Percentiles rank a stretch among this genome's conserved stretches.
These are phyloP conservation scores for Rhodotorula kratochvilovae DNA, from an alignment of 768 basidiomycete species.

Conservation along the genomic window DNA sequence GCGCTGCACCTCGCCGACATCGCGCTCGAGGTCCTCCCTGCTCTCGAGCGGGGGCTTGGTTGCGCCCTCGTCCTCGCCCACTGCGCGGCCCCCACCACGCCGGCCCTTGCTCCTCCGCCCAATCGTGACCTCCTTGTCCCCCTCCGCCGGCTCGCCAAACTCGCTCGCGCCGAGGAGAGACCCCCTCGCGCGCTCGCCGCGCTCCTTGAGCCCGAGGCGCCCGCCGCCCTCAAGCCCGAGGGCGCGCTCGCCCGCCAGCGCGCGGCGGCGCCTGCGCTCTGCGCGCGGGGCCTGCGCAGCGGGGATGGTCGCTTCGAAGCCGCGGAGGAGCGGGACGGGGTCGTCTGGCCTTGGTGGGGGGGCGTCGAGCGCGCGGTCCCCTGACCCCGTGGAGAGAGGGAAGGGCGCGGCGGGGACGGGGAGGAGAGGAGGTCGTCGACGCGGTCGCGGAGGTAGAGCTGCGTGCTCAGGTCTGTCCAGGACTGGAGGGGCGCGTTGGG, in stretches of 20 bases:
- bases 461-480: conserved; percentile 13
- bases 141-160: conserved; percentile 42
- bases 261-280: conserved; percentile 22
- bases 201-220: conserved; percentile 68
- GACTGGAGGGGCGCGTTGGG: not conserved
- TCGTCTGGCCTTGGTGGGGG: conserved; percentile 18
- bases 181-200: conserved; percentile 74
- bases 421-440: conserved; percentile 39
- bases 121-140: conserved; percentile 53
- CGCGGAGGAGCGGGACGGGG: conserved; percentile 72
- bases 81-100: conserved; percentile 43
- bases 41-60: conserved; percentile 64
- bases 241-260: conserved; percentile 13
- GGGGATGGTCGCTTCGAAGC: conserved; percentile 92
- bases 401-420: conserved; percentile 36
- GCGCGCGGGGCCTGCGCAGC: conserved; percentile 73
- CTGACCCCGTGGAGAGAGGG: conserved; percentile 1
- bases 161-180: conserved; percentile 54
- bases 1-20: conserved; percentile 74
- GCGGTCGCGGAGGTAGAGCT: conserved; percentile 37
- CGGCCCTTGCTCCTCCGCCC: conserved; percentile 48
- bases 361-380: not conserved
- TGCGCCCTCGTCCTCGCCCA: conserved; percentile 59
- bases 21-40: conserved; percentile 63
- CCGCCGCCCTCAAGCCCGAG: conserved; percentile 47